phyloP scores from a whole-genome alignment of 129 eudicot genomes.

The Arctium minus region DNA sequence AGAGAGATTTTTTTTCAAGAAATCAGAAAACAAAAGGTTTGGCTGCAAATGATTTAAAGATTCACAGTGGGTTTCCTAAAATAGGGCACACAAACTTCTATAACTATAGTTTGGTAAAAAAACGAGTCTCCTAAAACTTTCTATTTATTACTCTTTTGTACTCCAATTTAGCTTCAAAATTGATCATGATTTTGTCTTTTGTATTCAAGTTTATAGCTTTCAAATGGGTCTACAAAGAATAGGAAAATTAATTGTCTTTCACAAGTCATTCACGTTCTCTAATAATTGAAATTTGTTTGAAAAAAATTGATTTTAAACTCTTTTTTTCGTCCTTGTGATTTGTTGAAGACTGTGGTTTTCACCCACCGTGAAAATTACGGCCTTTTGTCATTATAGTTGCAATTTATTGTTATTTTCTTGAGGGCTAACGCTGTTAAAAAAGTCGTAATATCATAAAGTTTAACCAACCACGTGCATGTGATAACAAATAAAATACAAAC shows the following conservation, averaged over 20 bases:
- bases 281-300: background rate
- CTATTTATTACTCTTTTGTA: constrained; percentile 13
- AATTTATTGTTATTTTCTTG: background rate
- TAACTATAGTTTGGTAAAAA: constrained; percentile 19
- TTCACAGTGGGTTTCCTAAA: constrained; percentile 27
- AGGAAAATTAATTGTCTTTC: background rate
- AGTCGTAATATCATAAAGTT: background rate
- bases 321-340: background rate
- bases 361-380: background rate
- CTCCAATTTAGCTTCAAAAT: background rate
- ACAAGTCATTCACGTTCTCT: background rate
- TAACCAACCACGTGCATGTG: background rate
- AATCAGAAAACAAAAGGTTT: constrained; percentile 17
- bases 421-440: background rate
- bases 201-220: background rate
- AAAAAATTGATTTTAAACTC: background rate
- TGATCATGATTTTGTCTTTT: background rate
- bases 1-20: constrained; percentile 10
- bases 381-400: background rate
- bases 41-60: constrained; percentile 12
- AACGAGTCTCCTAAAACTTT: constrained; percentile 9
- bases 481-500: background rate
- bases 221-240: background rate
- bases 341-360: background rate
- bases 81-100: constrained; percentile 33